A percentile compares a stretch with the other conserved stretches of the same genome.
Conservation (phyloP, 2,329 filamentous ascomycete species). For the Colletotrichum falcatum region DNA sequence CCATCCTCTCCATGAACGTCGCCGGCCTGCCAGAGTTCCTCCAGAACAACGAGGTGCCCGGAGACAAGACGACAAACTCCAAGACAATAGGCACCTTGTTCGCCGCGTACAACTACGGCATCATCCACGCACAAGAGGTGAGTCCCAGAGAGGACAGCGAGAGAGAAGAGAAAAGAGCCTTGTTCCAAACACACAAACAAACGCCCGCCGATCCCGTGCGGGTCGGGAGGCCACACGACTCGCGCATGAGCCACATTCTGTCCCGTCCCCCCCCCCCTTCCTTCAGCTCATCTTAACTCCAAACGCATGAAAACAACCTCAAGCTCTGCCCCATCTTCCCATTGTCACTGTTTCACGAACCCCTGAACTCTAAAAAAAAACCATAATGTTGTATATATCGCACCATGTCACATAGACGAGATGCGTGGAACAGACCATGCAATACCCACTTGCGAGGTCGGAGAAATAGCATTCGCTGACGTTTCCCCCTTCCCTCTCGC, state of each 20-base stretch:
- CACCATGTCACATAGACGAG: neutral
- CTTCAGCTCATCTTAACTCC: neutral
- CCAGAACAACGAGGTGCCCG: constrained; percentile 70
- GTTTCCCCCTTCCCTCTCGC: neutral
- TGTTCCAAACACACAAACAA: neutral
- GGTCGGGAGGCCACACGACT: neutral
- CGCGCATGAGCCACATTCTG: constrained; percentile 26
- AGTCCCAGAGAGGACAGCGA: constrained; percentile 26
- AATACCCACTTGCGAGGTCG: neutral
- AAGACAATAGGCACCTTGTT: constrained; percentile 68
- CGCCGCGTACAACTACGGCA: constrained; percentile 66
- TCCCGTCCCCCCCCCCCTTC: neutral
- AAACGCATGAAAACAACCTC: constrained; percentile 10
- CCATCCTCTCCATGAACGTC: constrained; percentile 68
- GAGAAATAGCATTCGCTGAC: neutral
- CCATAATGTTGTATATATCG: neutral
- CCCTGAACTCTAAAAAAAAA: neutral
- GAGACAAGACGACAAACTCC: constrained; percentile 71
- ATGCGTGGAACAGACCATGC: neutral
- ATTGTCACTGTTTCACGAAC: constrained; percentile 27
- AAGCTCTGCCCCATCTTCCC: neutral
- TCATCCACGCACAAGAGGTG: constrained; percentile 75
- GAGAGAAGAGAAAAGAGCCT: constrained; percentile 19
- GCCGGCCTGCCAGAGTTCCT: constrained; percentile 69
- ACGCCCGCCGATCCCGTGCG: neutral